Conservation (phyloP, 2,329 filamentous ascomycete genomes). For the Cercospora brassicicola region DNA sequence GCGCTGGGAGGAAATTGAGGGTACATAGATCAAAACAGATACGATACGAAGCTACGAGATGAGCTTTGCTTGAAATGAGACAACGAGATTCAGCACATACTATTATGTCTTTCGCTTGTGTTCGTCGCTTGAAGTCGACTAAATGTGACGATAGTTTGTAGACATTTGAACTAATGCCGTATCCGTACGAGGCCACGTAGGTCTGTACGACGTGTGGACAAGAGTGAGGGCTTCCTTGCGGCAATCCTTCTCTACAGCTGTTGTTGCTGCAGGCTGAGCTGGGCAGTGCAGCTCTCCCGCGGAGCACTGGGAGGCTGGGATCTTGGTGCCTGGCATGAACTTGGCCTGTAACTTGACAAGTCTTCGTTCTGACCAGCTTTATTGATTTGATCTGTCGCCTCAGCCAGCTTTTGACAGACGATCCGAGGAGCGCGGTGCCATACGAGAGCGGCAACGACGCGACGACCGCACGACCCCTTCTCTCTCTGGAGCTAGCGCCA, state of each 20-base stretch:
- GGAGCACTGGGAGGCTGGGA: neutral
- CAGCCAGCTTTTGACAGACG: too few relatives aligned
- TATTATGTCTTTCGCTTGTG: neutral
- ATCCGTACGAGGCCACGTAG: neutral
- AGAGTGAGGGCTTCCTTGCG: neutral
- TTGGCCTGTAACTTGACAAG: neutral
- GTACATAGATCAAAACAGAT: constrained; percentile 14
- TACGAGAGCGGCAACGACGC: neutral
- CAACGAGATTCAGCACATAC: neutral
- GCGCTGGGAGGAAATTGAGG: constrained; percentile 5
- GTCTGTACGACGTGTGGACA: neutral
- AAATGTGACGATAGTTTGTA: neutral
- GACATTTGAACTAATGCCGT: neutral
- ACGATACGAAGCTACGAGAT: constrained; percentile 16
- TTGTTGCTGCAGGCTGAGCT: neutral
- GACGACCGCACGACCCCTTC: constrained; percentile 1
- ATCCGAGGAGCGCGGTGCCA: neutral
- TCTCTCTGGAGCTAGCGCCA: neutral
- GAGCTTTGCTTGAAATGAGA: constrained; percentile 16
- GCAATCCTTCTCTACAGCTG: neutral
- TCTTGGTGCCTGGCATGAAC: neutral
- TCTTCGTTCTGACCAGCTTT: too few relatives aligned
- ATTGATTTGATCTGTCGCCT: neutral
- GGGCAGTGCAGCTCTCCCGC: neutral
- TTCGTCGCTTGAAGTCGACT: neutral